Conservation (phyloP, 1,284 basidiomycete species). For the Neolentinus lepideus region DNA sequence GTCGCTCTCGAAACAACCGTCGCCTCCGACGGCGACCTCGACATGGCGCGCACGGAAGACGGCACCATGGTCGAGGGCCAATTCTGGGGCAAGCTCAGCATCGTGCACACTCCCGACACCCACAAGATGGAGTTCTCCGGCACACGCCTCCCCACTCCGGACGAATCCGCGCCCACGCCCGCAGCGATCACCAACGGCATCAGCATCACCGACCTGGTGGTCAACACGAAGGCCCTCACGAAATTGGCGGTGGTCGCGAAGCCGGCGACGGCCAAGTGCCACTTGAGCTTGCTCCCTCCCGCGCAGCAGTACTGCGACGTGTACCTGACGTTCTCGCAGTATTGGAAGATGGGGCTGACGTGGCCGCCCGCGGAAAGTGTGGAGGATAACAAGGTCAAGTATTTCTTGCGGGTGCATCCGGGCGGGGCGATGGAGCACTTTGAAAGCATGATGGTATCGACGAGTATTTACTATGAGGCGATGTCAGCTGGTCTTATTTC, state of each 20-base stretch:
- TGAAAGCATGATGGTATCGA: conserved; percentile 66
- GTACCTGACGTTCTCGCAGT: conserved; percentile 53
- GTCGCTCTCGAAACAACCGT: conserved; percentile 72
- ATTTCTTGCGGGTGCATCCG: conserved; percentile 71
- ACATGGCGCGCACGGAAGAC: conserved; percentile 84
- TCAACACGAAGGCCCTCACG: conserved; percentile 67
- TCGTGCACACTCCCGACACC: conserved; percentile 66
- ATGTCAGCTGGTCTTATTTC: conserved; percentile 35
- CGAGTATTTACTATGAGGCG: conserved; percentile 74
- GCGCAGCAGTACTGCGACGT: conserved; percentile 70
- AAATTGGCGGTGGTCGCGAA: conserved; percentile 59
- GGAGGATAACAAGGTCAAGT: conserved; percentile 67
- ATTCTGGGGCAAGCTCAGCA: conserved; percentile 80
- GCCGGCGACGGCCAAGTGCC: conserved; percentile 66
- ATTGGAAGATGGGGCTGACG: conserved; percentile 64
- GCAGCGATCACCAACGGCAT: background rate
- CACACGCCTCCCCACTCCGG: conserved; percentile 48
- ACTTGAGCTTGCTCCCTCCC: conserved; percentile 64
- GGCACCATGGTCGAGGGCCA: conserved; percentile 73
- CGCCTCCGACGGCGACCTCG: conserved; percentile 66
- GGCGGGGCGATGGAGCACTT: conserved; percentile 78
- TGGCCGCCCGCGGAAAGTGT: conserved; percentile 70
- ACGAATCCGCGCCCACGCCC: conserved; percentile 32
- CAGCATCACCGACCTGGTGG: conserved; percentile 54
- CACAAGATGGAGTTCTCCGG: conserved; percentile 77